A percentile compares a stretch with the other conserved stretches of the same genome.
These are phyloP conservation scores for Saccharomycopsis vini DNA, from an alignment of 805 yeast species.

Conservation along the genomic window DNA sequence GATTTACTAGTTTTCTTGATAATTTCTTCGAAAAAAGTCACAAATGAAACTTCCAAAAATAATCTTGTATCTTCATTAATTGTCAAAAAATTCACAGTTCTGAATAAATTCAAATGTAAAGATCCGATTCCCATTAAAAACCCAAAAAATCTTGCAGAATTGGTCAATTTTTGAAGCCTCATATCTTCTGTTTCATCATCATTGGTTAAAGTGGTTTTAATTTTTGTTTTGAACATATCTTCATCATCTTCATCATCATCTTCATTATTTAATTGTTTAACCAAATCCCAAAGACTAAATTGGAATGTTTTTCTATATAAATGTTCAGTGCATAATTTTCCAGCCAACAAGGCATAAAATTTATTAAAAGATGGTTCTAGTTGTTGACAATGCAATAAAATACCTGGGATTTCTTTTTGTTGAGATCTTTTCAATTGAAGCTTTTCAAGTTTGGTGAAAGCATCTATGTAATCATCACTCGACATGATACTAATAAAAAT, in stretches of 20 bases:
- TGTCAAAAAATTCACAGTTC: conserved; percentile 65
- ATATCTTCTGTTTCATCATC: conserved; percentile 43
- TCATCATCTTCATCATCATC: conserved; percentile 31
- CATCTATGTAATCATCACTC: conserved; percentile 85
- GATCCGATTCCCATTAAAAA: conserved; percentile 62
- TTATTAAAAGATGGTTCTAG: conserved; percentile 83
- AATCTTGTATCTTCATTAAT: conserved; percentile 50
- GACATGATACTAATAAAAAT: conserved; percentile 93
- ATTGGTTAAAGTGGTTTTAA: conserved; percentile 23
- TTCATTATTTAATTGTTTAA: conserved; percentile 52
- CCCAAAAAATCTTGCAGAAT: conserved; percentile 78
- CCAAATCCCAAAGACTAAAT: conserved; percentile 79
- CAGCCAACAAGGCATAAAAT: conserved; percentile 74
- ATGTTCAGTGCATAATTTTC: conserved; percentile 67
- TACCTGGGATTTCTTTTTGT: conserved; percentile 78
- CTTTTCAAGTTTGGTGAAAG: conserved; percentile 73
- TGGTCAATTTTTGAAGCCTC: conserved; percentile 51
- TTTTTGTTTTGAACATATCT: conserved; percentile 20
- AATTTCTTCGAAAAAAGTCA: conserved; percentile 53
- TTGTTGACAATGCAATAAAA: conserved; percentile 76
- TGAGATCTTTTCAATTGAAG: conserved; percentile 70
- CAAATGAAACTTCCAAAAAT: conserved; percentile 66
- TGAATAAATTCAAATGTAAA: conserved; percentile 62
- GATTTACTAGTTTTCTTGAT: conserved; percentile 45
- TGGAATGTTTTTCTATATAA: conserved; percentile 76